phyloP scores from a whole-genome alignment of 1,284 basidiomycete genomes.

The Ceraceosorus guamensis region DNA sequence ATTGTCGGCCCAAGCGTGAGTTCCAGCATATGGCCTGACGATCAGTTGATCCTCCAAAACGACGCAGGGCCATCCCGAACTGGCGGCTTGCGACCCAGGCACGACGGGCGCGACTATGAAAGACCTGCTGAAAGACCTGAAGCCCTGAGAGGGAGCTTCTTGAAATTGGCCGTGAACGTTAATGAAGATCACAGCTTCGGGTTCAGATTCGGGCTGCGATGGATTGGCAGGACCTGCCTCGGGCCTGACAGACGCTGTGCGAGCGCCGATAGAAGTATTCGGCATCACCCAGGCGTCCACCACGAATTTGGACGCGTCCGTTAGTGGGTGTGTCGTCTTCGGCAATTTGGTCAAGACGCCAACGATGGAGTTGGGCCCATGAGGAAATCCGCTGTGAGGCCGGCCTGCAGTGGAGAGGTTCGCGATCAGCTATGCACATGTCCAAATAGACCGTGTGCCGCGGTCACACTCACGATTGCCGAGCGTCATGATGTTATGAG shows the following conservation, averaged over 20 bases:
- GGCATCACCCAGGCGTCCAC: conserved; percentile 69
- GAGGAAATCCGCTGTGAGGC: conserved; percentile 8
- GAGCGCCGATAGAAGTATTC: conserved; percentile 51
- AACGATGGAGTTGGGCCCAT: conserved; percentile 53
- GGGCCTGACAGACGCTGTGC: neutral
- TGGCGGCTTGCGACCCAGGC: conserved; percentile 71
- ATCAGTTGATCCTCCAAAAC: conserved; percentile 83
- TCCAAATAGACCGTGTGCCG: neutral
- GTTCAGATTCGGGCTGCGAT: conserved; percentile 23
- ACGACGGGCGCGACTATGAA: conserved; percentile 77
- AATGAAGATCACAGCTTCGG: conserved; percentile 61
- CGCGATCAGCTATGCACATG: conserved; percentile 24
- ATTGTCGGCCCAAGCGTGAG: conserved; percentile 57
- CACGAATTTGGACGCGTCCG: conserved; percentile 62
- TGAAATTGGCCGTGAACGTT: conserved; percentile 84
- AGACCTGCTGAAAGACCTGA: conserved; percentile 86
- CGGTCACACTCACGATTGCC: conserved; percentile 9
- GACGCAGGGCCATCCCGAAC: conserved; percentile 78
- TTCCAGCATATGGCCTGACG: conserved; percentile 73
- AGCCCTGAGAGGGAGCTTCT: conserved; percentile 61
- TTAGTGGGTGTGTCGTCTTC: conserved; percentile 67
- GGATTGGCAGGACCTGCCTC: neutral
- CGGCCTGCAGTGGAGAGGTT: neutral
- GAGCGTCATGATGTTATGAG: conserved; percentile 40
- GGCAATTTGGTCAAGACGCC: conserved; percentile 64